Percentiles rank a stretch among this genome's conserved stretches.
These are phyloP conservation scores for Fusarium clavum DNA, from an alignment of 2,329 filamentous ascomycete genomes.

Conservation along the genomic window DNA sequence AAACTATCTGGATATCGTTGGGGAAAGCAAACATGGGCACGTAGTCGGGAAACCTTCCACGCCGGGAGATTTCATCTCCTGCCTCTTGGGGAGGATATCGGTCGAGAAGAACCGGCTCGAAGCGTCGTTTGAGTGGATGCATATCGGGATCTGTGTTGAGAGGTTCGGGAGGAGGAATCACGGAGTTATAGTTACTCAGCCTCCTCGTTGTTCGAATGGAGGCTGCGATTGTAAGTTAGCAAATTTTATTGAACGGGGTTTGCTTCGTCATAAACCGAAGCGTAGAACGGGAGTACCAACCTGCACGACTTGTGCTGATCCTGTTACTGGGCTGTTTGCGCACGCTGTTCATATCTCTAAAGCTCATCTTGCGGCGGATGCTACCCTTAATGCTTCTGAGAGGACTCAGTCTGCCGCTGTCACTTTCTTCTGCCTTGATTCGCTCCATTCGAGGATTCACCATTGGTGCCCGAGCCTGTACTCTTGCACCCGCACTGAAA, in stretches of 20 bases:
- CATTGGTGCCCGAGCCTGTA: constrained; percentile 76
- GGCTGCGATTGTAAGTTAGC: constrained; percentile 55
- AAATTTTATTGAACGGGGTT: background rate
- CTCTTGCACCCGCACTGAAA: constrained; percentile 85
- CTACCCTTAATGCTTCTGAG: constrained; percentile 78
- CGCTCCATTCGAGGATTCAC: constrained; percentile 84
- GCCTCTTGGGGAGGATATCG: constrained; percentile 89
- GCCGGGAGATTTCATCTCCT: constrained; percentile 80
- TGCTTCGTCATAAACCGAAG: background rate
- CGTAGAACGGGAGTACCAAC: constrained; percentile 32
- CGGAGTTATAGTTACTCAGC: constrained; percentile 97
- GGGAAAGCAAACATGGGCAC: constrained; percentile 99
- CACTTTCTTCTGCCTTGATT: constrained; percentile 78
- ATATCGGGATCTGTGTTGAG: constrained; percentile 90
- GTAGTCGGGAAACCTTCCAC: constrained; percentile 94
- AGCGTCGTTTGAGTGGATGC: constrained; percentile 93
- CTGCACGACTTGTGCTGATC: constrained; percentile 59
- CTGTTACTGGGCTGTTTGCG: constrained; percentile 85
- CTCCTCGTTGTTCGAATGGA: constrained; percentile 83
- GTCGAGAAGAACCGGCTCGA: constrained; percentile 96
- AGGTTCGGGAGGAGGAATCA: constrained; percentile 93
- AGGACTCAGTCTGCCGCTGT: constrained; percentile 66
- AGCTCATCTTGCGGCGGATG: constrained; percentile 91
- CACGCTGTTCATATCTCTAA: constrained; percentile 93
- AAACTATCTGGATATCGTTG: constrained; percentile 97